Conservation (phyloP, 495 filamentous ascomycete species). For the Tetracladium setigerum region DNA sequence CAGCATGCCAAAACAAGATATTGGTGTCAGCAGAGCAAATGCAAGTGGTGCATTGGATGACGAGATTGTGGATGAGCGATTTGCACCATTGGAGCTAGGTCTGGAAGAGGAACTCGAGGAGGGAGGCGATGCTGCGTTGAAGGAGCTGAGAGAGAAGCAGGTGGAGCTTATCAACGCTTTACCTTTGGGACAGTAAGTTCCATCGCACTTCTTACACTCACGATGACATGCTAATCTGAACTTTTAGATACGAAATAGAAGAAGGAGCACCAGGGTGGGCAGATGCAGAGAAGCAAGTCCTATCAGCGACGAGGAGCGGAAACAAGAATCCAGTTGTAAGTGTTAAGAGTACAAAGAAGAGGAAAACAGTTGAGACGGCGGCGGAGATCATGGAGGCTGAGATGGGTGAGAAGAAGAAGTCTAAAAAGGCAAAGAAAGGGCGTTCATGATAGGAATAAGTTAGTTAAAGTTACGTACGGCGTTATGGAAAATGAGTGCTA, state of each 20-base stretch:
- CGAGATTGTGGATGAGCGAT: constrained; percentile 51
- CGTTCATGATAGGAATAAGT: background rate
- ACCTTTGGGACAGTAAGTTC: constrained; percentile 75
- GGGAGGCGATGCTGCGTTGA: constrained; percentile 67
- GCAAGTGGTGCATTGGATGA: constrained; percentile 50
- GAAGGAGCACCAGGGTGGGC: constrained; percentile 67
- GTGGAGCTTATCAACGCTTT: constrained; percentile 81
- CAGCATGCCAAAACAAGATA: constrained; percentile 52
- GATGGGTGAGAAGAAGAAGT: constrained; percentile 53
- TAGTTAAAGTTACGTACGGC: too few species aligned
- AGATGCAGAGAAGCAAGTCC: constrained; percentile 74
- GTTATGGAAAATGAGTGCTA: too few species aligned
- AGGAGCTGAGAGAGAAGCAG: constrained; percentile 62
- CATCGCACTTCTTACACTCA: constrained; percentile 3
- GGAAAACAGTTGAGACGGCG: constrained; percentile 64
- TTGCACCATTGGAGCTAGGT: constrained; percentile 58
- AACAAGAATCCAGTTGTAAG: constrained; percentile 68
- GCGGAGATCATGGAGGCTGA: constrained; percentile 51
- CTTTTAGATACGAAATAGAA: constrained; percentile 69
- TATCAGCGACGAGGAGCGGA: constrained; percentile 42
- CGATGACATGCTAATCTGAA: constrained; percentile 10
- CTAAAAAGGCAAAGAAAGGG: constrained; percentile 28
- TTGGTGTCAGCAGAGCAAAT: constrained; percentile 46
- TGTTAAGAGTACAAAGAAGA: constrained; percentile 72
- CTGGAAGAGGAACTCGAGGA: constrained; percentile 83